Percentiles rank a stretch among this genome's conserved stretches.
phyloP scores from a whole-genome alignment of 2,329 filamentous ascomycete genomes.

The Camillea tinctor region DNA sequence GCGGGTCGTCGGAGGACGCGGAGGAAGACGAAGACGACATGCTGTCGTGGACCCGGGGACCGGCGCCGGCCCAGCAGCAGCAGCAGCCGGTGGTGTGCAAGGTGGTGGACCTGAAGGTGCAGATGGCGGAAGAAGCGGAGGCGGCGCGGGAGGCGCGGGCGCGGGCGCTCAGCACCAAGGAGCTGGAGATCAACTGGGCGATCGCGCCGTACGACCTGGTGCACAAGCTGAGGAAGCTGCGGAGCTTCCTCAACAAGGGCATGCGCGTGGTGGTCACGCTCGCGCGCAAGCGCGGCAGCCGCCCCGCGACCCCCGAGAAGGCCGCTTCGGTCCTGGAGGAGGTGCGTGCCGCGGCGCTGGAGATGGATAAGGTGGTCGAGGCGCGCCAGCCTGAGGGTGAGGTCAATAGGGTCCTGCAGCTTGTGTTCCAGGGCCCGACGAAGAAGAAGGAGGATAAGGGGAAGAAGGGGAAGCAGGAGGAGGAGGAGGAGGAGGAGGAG shows the following conservation, averaged over 20 bases:
- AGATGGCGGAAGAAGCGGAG: conserved; percentile 35
- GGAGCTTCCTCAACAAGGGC: conserved; percentile 70
- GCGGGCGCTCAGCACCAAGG: conserved; percentile 59
- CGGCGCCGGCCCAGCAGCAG: conserved; percentile 4
- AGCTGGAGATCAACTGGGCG: conserved; percentile 87
- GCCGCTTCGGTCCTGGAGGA: conserved; percentile 55
- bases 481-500: not conserved
- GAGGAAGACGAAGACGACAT: conserved; percentile 31
- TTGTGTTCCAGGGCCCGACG: conserved; percentile 39
- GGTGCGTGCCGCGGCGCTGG: conserved; percentile 37
- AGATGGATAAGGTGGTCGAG: conserved; percentile 37
- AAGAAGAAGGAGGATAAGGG: conserved; percentile 13
- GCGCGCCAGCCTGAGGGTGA: conserved; percentile 39
- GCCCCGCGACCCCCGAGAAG: conserved; percentile 60
- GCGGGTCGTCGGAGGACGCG: conserved; percentile 3
- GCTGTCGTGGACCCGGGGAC: conserved; percentile 30
- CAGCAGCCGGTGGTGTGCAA: conserved; percentile 67
- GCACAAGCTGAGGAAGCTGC: conserved; percentile 67
- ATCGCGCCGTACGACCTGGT: conserved; percentile 73
- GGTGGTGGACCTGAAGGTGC: conserved; percentile 59
- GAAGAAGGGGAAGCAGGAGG: not conserved
- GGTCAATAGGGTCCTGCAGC: conserved; percentile 34
- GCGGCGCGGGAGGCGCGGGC: conserved; percentile 41
- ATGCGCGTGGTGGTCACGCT: conserved; percentile 72
- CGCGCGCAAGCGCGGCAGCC: conserved; percentile 63